Base-by-base conservation (phyloP, 192 early-diverging fungal genomes). In the Glomus cerebriforme region DNA sequence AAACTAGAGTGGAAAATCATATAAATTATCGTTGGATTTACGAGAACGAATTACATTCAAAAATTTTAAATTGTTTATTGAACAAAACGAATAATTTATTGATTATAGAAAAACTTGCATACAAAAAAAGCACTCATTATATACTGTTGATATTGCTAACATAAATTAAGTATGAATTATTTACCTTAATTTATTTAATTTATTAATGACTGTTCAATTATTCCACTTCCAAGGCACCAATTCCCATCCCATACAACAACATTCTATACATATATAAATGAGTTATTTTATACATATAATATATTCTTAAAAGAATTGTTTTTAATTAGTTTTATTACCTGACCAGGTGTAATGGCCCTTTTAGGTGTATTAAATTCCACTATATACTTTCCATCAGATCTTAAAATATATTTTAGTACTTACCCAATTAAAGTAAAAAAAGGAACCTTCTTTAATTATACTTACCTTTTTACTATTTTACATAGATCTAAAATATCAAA, bases 161-260 rank as follows among this genome's bases (percentile, higher is more conserved):
- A 7, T 43, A 43, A 12, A 43, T 43, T 12, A 12, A 43, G 12
- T 43, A 12, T 4, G 8, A 7, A 60, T 5, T 60, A 60, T 60
- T 31, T 32, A 65, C 63, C 63, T 65, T 65, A 65, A 32, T 31
- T 15, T 7, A 17, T 31, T 65, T 65, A 65, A 32, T 31, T 15
- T 7, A 17, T 31, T 65, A 68, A 43, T 37, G 66, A 15, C 2
- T 73, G 10, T 54, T 87, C 82, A 62, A 87, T 85, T 8, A 85
- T 73, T 15, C 86, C 86, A 49, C 82, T 72, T 2, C 86, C 86
- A 32, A 87, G 69, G 49, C 86, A 87, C 86, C 84, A 83, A 39
- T 87, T 84, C 3, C 67, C 67, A 59, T 81, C 67, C 86, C 86
- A 87, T 22, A 85, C 77, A 26, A 82, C 86, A 7, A 87, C 82